A percentile compares a stretch with the other conserved stretches of the same genome.
These are phyloP conservation scores for Trichoderma hamatum DNA, from an alignment of 2,329 filamentous ascomycete genomes.

Conservation along the genomic window DNA sequence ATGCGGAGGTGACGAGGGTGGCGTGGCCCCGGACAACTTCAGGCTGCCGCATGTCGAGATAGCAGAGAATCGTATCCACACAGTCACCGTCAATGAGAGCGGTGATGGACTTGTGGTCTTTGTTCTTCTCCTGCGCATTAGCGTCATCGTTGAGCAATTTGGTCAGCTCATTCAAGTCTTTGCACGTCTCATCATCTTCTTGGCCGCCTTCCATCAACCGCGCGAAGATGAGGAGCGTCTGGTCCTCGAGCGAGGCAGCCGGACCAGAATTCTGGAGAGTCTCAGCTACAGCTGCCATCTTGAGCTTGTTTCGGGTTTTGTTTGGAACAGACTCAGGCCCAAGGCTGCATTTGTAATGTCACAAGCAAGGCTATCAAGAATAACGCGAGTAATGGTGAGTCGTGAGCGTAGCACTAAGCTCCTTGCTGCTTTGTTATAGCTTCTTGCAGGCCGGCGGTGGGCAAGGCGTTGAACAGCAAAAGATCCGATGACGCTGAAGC, in stretches of 20 bases:
- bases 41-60: conserved; percentile 81
- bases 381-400: neutral
- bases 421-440: neutral
- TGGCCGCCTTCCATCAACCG: conserved; percentile 89
- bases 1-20: conserved; percentile 78
- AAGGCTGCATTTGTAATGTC: conserved; percentile 3
- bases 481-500: neutral
- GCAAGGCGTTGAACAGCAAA: neutral
- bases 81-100: conserved; percentile 71
- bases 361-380: neutral
- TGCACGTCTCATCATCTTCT: conserved; percentile 73
- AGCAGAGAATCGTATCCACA: conserved; percentile 82
- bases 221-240: conserved; percentile 78
- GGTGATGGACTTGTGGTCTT: conserved; percentile 54
- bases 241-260: conserved; percentile 55
- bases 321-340: neutral
- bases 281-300: conserved; percentile 40
- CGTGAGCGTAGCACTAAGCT: neutral
- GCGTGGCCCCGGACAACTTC: conserved; percentile 77
- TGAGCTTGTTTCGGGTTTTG: neutral
- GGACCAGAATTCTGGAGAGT: conserved; percentile 37
- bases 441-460: neutral
- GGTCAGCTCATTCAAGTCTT: conserved; percentile 60
- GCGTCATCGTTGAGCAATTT: conserved; percentile 62
- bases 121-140: conserved; percentile 48